These are phyloP conservation scores for Lotmaria passim DNA, from an alignment of 208 protist species.

Conservation along the genomic window DNA sequence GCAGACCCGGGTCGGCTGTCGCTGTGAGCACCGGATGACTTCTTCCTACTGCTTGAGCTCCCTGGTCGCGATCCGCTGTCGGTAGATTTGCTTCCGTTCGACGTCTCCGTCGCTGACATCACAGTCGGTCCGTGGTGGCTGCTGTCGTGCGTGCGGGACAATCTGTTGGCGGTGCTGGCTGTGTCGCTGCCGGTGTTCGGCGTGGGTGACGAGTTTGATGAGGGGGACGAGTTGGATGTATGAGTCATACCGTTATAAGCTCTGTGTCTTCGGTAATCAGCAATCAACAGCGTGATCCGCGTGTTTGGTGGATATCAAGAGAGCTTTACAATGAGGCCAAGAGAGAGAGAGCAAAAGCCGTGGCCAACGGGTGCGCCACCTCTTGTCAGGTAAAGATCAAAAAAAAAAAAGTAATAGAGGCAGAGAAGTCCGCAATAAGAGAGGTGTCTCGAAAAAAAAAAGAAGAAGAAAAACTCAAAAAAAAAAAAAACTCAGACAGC, in stretches of 20 bases:
- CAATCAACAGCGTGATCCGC: no score
- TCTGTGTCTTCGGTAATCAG: no score
- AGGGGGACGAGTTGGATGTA: neutral
- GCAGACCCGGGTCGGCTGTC: conserved; percentile 2
- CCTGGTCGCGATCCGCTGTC: neutral
- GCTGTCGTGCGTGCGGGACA: neutral
- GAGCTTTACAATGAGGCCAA: no score
- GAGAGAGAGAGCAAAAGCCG: neutral
- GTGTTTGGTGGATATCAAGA: no score
- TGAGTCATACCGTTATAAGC: no score
- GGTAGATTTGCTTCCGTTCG: neutral
- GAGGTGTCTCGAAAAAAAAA: neutral
- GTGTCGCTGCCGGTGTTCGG: neutral
- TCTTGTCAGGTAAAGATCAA: no score
- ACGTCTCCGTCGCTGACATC: conserved; percentile 7
- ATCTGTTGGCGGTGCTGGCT: neutral
- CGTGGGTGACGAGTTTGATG: neutral
- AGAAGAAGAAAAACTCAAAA: neutral
- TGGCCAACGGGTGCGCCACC: no score
- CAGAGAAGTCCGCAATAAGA: neutral
- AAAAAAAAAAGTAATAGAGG: neutral
- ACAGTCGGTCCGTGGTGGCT: neutral
- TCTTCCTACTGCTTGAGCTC: neutral
- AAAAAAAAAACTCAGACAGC: conserved; percentile 15
- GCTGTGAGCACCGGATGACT: neutral